phyloP scores from a whole-genome alignment of 140 eudicot genomes.

The Stevia rebaudiana region DNA sequence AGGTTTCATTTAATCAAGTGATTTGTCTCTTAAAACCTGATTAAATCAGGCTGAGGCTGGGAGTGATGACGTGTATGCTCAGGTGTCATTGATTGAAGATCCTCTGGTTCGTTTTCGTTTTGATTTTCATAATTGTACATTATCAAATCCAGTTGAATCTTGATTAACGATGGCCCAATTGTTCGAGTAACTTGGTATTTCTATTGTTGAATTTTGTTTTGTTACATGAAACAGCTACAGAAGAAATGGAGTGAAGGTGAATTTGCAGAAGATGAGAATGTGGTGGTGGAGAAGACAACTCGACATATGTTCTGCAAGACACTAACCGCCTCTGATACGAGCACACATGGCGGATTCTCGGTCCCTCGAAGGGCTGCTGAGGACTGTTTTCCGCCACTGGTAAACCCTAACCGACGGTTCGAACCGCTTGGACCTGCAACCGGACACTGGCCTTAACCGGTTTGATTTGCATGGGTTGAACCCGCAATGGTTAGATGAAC shows the following conservation, averaged over 20 bases:
- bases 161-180: neutral
- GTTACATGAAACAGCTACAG: slow-evolving; percentile 46
- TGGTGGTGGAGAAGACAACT: slow-evolving; percentile 50
- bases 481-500: too few species aligned
- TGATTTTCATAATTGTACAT: neutral
- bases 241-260: slow-evolving; percentile 69
- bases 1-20: neutral
- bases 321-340: slow-evolving; percentile 90
- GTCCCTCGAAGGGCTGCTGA: slow-evolving; percentile 99
- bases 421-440: too few species aligned
- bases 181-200: too few species aligned
- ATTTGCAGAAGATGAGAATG: slow-evolving; percentile 55
- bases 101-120: slow-evolving; percentile 44
- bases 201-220: neutral
- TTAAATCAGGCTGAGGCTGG: slow-evolving; percentile 68
- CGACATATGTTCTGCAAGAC: slow-evolving; percentile 99
- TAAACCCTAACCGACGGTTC: neutral
- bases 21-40: neutral
- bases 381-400: slow-evolving; percentile 97
- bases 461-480: too few species aligned
- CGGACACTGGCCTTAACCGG: too few species aligned
- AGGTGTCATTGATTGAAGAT: slow-evolving; percentile 73
- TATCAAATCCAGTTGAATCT: neutral
- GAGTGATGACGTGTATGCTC: slow-evolving; percentile 85
- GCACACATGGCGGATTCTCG: slow-evolving; percentile 99